Evolutionary conservation across 306 rosid species (phyloP).

Genomic region (Fagus crenata): DNA sequence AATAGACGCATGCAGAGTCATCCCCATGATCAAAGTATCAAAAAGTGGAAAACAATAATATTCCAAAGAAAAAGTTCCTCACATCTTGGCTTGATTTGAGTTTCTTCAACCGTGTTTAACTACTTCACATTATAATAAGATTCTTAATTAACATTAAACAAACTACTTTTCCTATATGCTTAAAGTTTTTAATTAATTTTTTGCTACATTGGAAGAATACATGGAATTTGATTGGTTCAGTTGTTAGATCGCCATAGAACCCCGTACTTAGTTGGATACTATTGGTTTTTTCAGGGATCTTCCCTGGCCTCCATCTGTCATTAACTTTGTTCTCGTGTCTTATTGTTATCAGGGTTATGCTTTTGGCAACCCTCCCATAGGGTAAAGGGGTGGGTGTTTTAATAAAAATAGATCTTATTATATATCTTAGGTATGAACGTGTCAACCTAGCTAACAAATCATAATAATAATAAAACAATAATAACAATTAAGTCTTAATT

Average conservation of each 20-base stretch:
- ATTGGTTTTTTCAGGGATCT: background rate
- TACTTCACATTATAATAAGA: background rate
- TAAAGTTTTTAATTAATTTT: background rate
- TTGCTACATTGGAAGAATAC: background rate
- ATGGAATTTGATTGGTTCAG: slow-evolving; percentile 1
- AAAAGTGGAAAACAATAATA: slow-evolving; percentile 37
- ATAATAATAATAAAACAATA: too few relatives aligned
- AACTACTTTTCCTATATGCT: background rate
- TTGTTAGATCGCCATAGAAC: slow-evolving; percentile 6
- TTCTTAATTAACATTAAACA: background rate
- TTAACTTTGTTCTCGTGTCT: background rate
- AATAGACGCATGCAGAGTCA: slow-evolving; percentile 47
- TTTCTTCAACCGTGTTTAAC: background rate
- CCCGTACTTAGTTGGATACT: background rate
- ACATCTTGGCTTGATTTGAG: slow-evolving; percentile 21
- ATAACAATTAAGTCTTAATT: too few relatives aligned
- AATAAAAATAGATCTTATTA: background rate
- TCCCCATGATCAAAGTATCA: slow-evolving; percentile 27
- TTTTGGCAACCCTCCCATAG: background rate
- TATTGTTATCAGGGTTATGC: background rate
- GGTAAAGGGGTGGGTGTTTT: background rate
- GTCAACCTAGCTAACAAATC: too few relatives aligned
- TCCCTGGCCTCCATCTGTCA: background rate
- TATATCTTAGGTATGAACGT: too few relatives aligned
- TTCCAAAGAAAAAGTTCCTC: slow-evolving; percentile 37